These are phyloP conservation scores for Trametes pubescens DNA, from an alignment of 1,284 basidiomycete species.

Conservation along the genomic window DNA sequence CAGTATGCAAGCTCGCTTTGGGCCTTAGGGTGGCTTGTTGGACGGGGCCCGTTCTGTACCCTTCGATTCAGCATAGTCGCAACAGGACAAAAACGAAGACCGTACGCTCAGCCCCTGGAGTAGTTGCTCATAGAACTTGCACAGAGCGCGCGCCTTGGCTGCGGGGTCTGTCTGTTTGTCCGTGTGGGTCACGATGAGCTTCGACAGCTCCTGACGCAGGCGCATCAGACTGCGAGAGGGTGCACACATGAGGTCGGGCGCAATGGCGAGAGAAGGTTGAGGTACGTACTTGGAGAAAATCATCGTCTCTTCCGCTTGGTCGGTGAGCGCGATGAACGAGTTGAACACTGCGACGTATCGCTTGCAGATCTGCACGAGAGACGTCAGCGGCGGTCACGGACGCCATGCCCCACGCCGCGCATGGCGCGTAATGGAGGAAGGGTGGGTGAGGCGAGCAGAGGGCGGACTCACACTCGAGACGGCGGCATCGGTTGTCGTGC, in stretches of 20 bases:
- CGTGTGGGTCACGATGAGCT: conserved; percentile 79
- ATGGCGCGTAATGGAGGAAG: no score
- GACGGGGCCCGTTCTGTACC: conserved; percentile 41
- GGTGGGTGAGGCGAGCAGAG: background rate
- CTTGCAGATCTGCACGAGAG: conserved; percentile 55
- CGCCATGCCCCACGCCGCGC: background rate
- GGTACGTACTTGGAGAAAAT: conserved; percentile 86
- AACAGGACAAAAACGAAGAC: conserved; percentile 19
- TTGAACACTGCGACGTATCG: conserved; percentile 84
- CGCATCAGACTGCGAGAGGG: conserved; percentile 71
- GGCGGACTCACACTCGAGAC: conserved; percentile 63
- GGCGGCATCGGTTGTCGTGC: conserved; percentile 72
- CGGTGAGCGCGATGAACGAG: conserved; percentile 80
- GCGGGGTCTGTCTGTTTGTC: conserved; percentile 70
- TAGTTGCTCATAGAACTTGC: conserved; percentile 78
- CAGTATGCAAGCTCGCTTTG: conserved; percentile 68
- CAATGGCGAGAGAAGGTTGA: background rate
- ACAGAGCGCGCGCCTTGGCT: conserved; percentile 73
- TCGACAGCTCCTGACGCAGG: conserved; percentile 85
- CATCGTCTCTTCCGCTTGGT: conserved; percentile 91
- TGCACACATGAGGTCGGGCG: conserved; percentile 11
- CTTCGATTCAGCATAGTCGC: background rate
- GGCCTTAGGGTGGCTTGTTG: conserved; percentile 61
- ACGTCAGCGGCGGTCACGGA: background rate
- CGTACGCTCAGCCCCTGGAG: conserved; percentile 82